These are phyloP conservation scores for Diaporthe destruens DNA, from an alignment of 2,329 filamentous ascomycete species.

Conservation along the genomic window DNA sequence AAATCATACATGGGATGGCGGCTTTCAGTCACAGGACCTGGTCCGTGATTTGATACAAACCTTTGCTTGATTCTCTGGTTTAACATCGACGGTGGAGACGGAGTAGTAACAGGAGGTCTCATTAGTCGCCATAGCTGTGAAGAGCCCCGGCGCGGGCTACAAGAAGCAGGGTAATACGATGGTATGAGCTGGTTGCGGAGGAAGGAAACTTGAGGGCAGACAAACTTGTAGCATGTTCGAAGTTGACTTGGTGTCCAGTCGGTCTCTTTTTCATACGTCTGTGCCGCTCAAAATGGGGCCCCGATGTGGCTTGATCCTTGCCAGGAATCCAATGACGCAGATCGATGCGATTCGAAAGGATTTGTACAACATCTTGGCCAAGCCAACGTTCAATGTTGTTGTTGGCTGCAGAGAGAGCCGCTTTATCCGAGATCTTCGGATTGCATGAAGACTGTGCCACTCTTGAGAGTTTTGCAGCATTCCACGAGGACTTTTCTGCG, in stretches of 20 bases:
- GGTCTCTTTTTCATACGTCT: neutral
- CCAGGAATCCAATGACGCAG: neutral
- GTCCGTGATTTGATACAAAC: neutral
- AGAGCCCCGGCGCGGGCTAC: neutral
- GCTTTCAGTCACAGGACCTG: neutral
- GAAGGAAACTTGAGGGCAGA: neutral
- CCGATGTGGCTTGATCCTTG: neutral
- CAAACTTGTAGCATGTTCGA: neutral
- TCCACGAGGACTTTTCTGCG: neutral
- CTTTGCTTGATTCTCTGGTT: slow-evolving; percentile 27
- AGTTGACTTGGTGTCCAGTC: neutral
- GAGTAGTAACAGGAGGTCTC: slow-evolving; percentile 15
- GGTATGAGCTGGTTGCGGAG: neutral
- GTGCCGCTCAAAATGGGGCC: neutral
- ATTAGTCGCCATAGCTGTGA: slow-evolving; percentile 6
- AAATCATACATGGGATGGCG: too few relatives aligned
- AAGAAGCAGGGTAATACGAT: neutral
- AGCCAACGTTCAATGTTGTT: neutral
- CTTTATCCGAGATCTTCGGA: neutral
- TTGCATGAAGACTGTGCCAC: neutral
- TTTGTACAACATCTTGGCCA: neutral
- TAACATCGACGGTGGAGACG: slow-evolving; percentile 20
- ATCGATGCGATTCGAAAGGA: neutral
- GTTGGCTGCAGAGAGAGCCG: neutral
- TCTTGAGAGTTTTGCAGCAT: neutral